Evolutionary conservation across 495 filamentous ascomycete species (phyloP), one percentile per base, ranked within the genome.

Genomic region (Hypoxylon lienhwacheense): DNA sequence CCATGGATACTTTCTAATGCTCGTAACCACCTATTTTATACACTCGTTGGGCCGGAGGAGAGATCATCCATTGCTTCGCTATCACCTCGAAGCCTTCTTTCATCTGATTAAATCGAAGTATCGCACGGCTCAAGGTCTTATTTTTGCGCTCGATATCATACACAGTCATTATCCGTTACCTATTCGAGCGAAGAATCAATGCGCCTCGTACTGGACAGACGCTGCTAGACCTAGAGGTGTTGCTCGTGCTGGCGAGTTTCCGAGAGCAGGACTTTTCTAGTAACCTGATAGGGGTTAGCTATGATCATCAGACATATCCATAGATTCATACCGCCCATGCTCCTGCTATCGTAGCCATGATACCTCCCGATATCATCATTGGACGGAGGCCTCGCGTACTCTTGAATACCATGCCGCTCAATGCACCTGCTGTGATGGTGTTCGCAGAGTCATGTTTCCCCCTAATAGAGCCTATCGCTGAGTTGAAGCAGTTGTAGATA

Each of bases 341-440:
- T 47, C 89, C 92, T 24, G 93, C 93, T 47, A 89, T 80, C 11
- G 82, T 77, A 31, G 85, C 93, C 51, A 97, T 90, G 41, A 98
- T 83, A 54, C 86, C 85, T 26, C 90, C 87, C 21, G 89, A 95
- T 63, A 96, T 93, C 79, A 90, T 74, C 91, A 97, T 96, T 17
- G 90, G 90, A 76, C 85, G 83, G 21, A 91, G 26, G 7, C 93
- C 93, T 64, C 86, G 82, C 11, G 95, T 97, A 63, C 90, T 92
- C 82, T 96, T 97, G 74, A 97, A 98, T 25, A 97, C 53, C 83
- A 90, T 90, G 36, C 93, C 93, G 63, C 90, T 93, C 51, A 98
- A 63, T 3, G 77, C 87, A 33, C 93, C 93, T 2, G 91, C 91
- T 15, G 79, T 67, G 48, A 98, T 80, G 43, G 89, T 91, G 72